Evolutionary conservation across 345 rosid genomes (phyloP), one percentile per base, ranked within the genome.

Genomic region (Dovyalis caffra): DNA sequence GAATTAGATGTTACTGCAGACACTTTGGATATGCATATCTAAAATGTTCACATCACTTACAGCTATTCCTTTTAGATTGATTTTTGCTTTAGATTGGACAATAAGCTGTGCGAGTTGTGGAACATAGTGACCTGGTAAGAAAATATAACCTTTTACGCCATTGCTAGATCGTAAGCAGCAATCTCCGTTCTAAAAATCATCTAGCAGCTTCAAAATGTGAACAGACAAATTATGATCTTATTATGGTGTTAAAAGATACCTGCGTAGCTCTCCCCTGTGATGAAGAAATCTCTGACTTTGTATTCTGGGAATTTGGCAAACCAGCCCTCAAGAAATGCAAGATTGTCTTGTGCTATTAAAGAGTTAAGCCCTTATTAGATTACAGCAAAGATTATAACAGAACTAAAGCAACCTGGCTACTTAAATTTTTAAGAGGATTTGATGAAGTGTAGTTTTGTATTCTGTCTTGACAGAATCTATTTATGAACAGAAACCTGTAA

Each of bases 251-350:
- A 51, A 53, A 20, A 53, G 58, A 60, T 34, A 73, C 81, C 81
- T 62, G 57, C 81, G 58, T 78, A 78, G 33, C 81, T 78, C 63
- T 78, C 81, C 14, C 81, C 81, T 5, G 77, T 61, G 37, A 78
- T 78, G 63, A 78, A 72, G 73, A 78, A 72, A 57, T 72, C 81
- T 66, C 69, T 58, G 34, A 45, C 72, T 61, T 33, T 67, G 70
- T 71, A 72, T 33, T 68, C 73, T 8, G 81, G 73, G 64, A 78
- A 78, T 68, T 78, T 37, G 23, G 26, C 16, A 28, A 72, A 66
- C 81, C 81, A 78, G 25, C 38, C 37, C 35, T 72, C 73, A 18
- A 78, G 76, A 72, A 78, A 78, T 33, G 51, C 72, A 45, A 78
- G 81, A 68, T 78, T 78, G 53, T 78, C 81, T 58, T 23, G 66